phyloP scores from a whole-genome alignment of 164 flowering plant genomes.

The Hamamelis virginiana region DNA sequence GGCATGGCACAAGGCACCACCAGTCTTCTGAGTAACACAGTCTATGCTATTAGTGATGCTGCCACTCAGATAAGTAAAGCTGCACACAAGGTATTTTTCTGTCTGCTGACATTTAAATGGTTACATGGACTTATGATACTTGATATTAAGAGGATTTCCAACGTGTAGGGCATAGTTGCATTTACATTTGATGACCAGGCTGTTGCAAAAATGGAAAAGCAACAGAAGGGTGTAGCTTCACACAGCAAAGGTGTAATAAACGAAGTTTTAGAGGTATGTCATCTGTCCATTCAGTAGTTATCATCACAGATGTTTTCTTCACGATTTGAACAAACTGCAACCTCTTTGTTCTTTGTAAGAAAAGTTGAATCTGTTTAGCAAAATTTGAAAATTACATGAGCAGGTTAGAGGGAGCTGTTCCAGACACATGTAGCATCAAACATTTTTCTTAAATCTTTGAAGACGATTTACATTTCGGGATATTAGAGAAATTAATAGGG shows the following conservation, averaged over 20 bases:
- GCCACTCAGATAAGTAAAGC: constrained; percentile 94
- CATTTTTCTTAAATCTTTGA: too few relatives aligned
- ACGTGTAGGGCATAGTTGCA: constrained; percentile 82
- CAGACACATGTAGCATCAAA: too few relatives aligned
- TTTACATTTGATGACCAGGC: constrained; percentile 85
- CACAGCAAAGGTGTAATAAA: constrained; percentile 79
- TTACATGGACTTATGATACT: not conserved
- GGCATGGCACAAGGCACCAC: constrained; percentile 91
- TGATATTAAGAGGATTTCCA: constrained; percentile 2
- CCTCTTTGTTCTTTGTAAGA: not conserved
- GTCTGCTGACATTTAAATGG: not conserved
- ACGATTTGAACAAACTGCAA: not conserved
- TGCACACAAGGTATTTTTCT: constrained; percentile 76
- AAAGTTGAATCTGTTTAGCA: not conserved
- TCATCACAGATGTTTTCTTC: not conserved
- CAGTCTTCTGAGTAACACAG: constrained; percentile 84
- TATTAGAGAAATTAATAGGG: too few relatives aligned
- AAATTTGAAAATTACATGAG: not conserved
- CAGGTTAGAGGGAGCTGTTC: not conserved
- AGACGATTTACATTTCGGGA: too few relatives aligned
- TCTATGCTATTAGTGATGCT: constrained; percentile 94
- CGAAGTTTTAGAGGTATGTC: constrained; percentile 84
- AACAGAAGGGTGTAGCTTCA: constrained; percentile 52
- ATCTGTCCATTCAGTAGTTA: not conserved
- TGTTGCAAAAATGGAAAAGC: constrained; percentile 52